Conservation (phyloP, 2,329 filamentous ascomycete genomes). For the Penicillium psychrosexuale region DNA sequence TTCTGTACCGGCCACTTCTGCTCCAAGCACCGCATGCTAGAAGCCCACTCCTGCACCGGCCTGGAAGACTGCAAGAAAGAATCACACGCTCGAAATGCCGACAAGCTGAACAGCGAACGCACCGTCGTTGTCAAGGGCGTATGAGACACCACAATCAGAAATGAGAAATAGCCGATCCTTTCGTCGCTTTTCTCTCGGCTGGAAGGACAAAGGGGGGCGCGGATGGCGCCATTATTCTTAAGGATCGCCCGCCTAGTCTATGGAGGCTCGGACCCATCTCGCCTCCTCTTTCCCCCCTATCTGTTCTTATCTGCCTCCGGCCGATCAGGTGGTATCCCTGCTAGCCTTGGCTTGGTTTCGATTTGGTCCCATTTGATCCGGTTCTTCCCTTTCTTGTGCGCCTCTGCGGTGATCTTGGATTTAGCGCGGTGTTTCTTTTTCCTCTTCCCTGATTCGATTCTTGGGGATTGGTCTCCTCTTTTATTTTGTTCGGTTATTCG, state of each 20-base stretch:
- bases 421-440: constrained; percentile 34
- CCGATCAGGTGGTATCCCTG: neutral
- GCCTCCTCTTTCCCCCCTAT: neutral
- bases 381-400: constrained; percentile 14
- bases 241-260: neutral
- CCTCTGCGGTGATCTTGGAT: constrained; percentile 20
- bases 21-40: constrained; percentile 87
- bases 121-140: constrained; percentile 93
- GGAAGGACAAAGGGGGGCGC: neutral
- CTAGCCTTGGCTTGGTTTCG: neutral
- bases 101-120: constrained; percentile 86
- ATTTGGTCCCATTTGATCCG: neutral
- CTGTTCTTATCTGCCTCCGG: neutral
- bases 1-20: constrained; percentile 96
- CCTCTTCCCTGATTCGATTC: neutral
- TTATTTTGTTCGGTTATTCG: constrained; percentile 7
- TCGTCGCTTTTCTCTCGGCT: neutral
- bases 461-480: neutral
- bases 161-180: neutral
- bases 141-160: constrained; percentile 43
- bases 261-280: neutral
- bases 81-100: constrained; percentile 88
- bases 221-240: neutral
- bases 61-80: constrained; percentile 98
- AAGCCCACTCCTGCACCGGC: constrained; percentile 89